Evolutionary conservation across 257 asterid genomes (phyloP), one percentile per base, ranked within the genome.

Genomic region (Plantago elongata): DNA sequence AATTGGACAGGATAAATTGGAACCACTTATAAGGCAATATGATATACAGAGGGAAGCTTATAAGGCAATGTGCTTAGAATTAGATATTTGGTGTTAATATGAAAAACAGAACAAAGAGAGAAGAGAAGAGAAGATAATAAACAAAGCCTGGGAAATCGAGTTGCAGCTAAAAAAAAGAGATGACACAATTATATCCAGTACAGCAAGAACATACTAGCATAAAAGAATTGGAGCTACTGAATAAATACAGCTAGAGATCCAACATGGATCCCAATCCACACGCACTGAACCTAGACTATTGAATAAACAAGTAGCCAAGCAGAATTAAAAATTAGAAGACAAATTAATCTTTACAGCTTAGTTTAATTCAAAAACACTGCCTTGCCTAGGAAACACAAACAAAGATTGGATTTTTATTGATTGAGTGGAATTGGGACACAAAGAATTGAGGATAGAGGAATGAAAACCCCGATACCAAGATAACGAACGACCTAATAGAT

Each of bases 241-340:
- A 51, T 9, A 37, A 61, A 18, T 60, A 69, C 65, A 65, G 44
- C 65, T 69, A 77, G 61, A 75, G 88, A 90, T 87, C 87, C 82
- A 82, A 70, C 97, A 87, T 77, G 88, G 90, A 87, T 90, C 95
- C 93, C 90, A 77, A 87, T 80, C 86, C 82, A 80, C 81, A 68
- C 81, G 68, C 89, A 82, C 64, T 81, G 91, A 82, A 86, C 87
- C 91, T 73, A 78, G 91, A 76, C 84, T 69, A 7, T 61, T 71
- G 72, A 71, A 75, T 45, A 55, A 63, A 63, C 42, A 76, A 61
- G 74, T 77, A 72, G 74, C 62, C 66, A n/a, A n/a, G n/a, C n/a
- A 64, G 50, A 63, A 74, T 55, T 61, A 66, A 49, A 62, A 29
- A 51, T 27, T 50, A 51, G n/a, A n/a, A 68, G 8, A 34, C 8